Base-by-base conservation (phyloP, 2,329 filamentous ascomycete species). In the Zasmidium cellare region DNA sequence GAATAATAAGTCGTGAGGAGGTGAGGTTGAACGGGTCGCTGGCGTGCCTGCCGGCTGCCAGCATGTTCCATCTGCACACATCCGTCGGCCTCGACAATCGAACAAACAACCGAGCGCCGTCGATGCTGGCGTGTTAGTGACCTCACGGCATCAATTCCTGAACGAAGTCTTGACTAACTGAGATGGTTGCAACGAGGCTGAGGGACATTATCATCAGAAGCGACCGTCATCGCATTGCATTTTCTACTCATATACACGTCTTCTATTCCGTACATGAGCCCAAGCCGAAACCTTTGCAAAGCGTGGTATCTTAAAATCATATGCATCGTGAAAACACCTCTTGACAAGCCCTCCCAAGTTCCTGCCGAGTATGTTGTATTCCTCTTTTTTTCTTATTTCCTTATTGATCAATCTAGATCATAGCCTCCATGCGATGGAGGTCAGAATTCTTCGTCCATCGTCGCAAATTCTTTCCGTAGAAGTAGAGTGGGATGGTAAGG, bases 401-500 rank as follows among this genome's bases (percentile, higher is more conserved):
- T 28, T 28, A 11, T 6, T 28, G 25, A 11, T 28, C 35, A 14
- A n/a, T 48, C 25, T 58, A 70, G 50, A 71, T 72, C 53, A 71
- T 64, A 14, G 70, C 64, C 60, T 74, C 71, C 72, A 74, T 73
- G 20, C 71, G 67, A 61, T 74, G 72, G 7, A 75, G 61, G 25
- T 67, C 63, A 23, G 70, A 72, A 23, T 74, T 65, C 61, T 66
- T 73, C 1, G 75, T 77, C 71, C 72, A 75, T 20, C 58, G 68
- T 51, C 75, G 68, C 47, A 78, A 64, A 47, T 53, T 74, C 71
- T 78, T 79, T 0, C 77, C 76, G n/a, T 72, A 64, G 62, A 72
- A 76, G 56, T 77, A 78, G 25, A 79, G 57, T 28, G 76, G 76
- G 5, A 78, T 64, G 1, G 73, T 74, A 49, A 77, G 65, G 2